These are phyloP conservation scores for Clavulina sp. DNA, from an alignment of 768 basidiomycete species.

Conservation along the genomic window DNA sequence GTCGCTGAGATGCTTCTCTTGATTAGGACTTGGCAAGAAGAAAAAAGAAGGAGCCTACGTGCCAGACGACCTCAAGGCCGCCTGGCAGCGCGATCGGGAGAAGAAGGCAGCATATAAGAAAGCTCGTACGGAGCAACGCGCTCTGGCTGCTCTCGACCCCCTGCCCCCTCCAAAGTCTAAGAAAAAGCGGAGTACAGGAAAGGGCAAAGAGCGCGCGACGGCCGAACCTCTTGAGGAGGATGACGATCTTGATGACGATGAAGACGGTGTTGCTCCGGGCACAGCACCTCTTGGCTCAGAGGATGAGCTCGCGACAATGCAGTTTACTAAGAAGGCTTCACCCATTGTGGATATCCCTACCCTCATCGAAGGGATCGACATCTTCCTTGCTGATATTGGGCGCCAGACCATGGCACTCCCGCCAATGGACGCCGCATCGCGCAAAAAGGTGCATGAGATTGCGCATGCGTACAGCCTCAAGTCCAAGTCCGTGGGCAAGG, in stretches of 20 bases:
- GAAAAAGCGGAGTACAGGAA: slow-evolving; percentile 32
- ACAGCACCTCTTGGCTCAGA: no score
- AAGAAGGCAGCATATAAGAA: slow-evolving; percentile 68
- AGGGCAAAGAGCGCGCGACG: slow-evolving; percentile 27
- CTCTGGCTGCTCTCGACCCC: slow-evolving; percentile 44
- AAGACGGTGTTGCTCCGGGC: no score
- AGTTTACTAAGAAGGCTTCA: no score
- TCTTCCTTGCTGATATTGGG: slow-evolving; percentile 43
- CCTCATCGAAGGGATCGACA: slow-evolving; percentile 51
- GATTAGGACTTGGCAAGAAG: slow-evolving; percentile 24
- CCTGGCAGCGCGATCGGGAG: slow-evolving; percentile 67
- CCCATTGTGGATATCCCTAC: slow-evolving; percentile 41
- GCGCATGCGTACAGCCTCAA: slow-evolving; percentile 64
- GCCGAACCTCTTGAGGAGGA: neutral
- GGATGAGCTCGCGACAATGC: no score
- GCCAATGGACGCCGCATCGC: slow-evolving; percentile 53
- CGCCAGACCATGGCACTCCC: slow-evolving; percentile 46
- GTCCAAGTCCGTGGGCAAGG: slow-evolving; percentile 55
- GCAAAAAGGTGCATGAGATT: slow-evolving; percentile 63
- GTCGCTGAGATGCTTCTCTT: no score
- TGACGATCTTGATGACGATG: no score
- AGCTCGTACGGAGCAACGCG: slow-evolving; percentile 36
- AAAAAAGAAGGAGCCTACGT: slow-evolving; percentile 26
- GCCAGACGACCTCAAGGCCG: slow-evolving; percentile 39
- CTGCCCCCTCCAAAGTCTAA: slow-evolving; percentile 37